Percentiles rank a stretch among this genome's conserved stretches.
Conservation (phyloP, 345 rosid genomes). For the Moricandia arvensis region DNA sequence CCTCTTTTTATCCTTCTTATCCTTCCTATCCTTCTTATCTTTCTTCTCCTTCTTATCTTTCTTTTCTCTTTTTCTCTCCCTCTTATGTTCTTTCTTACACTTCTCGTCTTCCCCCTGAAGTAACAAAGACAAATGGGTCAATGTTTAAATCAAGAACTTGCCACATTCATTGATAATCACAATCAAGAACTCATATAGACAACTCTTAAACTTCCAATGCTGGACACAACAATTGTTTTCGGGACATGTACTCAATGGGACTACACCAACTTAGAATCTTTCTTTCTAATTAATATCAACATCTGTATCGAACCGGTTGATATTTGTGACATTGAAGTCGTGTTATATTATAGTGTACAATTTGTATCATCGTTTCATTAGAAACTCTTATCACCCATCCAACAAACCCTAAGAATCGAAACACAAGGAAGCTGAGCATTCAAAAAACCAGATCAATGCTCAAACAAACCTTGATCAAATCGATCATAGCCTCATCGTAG, state of each 20-base stretch:
- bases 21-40: slow-evolving; percentile 6
- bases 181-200: neutral
- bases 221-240: neutral
- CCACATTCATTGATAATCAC: neutral
- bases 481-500: slow-evolving; percentile 47
- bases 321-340: neutral
- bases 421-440: too few relatives aligned
- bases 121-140: neutral
- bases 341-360: neutral
- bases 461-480: slow-evolving; percentile 66
- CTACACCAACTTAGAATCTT: neutral
- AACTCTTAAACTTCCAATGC: too few relatives aligned
- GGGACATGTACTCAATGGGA: neutral
- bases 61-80: slow-evolving; percentile 1
- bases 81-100: slow-evolving; percentile 28
- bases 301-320: neutral
- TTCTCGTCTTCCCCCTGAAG: slow-evolving; percentile 29
- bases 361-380: neutral
- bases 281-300: neutral
- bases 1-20: slow-evolving; percentile 11
- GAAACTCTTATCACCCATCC: neutral
- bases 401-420: slow-evolving; percentile 20
- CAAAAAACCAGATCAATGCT: too few relatives aligned
- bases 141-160: neutral
- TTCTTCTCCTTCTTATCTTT: neutral